Evolutionary conservation across 1,284 basidiomycete genomes (phyloP), one percentile per base, ranked within the genome.

Genomic region (Papiliotrema laurentii): DNA sequence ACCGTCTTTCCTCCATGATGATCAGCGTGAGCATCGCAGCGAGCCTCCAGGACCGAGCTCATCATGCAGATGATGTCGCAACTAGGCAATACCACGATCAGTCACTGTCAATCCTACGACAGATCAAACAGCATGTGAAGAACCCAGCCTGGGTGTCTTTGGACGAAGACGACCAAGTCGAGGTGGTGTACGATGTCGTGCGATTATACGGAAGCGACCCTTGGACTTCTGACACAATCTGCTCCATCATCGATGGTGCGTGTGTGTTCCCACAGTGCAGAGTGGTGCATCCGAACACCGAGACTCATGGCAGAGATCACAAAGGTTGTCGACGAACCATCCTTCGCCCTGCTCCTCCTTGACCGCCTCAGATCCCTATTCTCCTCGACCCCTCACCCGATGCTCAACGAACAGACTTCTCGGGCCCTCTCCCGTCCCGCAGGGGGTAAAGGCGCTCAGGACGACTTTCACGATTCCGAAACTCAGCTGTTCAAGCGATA

Each of bases 391-490:
- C 57, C 66, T 4, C 63, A 63, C 35, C 64, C 69, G 16, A 55
- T 59, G 34, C 54, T 68, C 18, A 59, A 60, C 44, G 43, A 52
- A 1, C 26, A 47, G 2, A 58, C 56, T 25, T 56, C 55, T 9
- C 51, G 66, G 14, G 63, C 66, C 9, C 55, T 63, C 3, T 25
- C 50, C 0, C 56, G 58, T 1, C 58, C 66, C 5, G 53, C 58
- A 4, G 60, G 66, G 1, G 68, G 68, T 16, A 18, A 33, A 27
- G 57, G 56, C 2, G 56, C 61, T n/a, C 45, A 51, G 18, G 49
- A 54, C 25, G 68, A 72, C 47, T 48, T 66, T 49, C 62, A 65
- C 40, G 63, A 69, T 28, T 27, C 47, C 19, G 25, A 50, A 0
- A 11, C 52, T 16, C 63, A 61, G 44, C 46, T 53, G 4, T 72